Evolutionary conservation across 257 asterid species (phyloP), one percentile per base, ranked within the genome.

Genomic region (Osmanthus fragrans): DNA sequence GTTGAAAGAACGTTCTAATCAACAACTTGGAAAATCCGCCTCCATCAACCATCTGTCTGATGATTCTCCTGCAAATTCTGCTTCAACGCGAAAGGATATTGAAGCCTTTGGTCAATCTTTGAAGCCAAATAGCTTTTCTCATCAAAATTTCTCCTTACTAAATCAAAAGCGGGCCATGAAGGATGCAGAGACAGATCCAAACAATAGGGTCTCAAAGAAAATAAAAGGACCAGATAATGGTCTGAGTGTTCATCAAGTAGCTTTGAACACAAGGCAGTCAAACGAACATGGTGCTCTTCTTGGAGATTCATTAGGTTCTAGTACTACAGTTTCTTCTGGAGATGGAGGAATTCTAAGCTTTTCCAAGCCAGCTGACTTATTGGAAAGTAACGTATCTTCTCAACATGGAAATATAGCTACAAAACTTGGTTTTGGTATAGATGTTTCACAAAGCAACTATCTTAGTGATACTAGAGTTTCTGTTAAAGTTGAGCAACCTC

Each of bases 31-130:
- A 71, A 86, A 81, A 81, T 80, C 82, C 73, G 77, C 88, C 29
- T 58, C 79, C 73, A 42, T 70, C 70, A 81, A 85, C 80, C 83
- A 86, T 83, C 72, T 60, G 19, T 75, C 81, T n/a, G 92, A 90
- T 71, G 91, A 80, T 71, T 88, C 90, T 84, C 89, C 91, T 77
- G 89, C 85, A 39, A 84, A 85, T 86, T 84, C 96, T 76, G 80
- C 87, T 77, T 86, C 94, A 67, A 83, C 87, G 42, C 90, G 80
- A 66, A 85, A 81, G 74, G 92, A 93, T 74, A 84, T 90, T 78
- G 96, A 92, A 87, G 94, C 94, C 76, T 91, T 94, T 80, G 97
- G 98, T 69, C 91, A 89, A 79, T 86, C 92, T 58, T 78, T 94
- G 87, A 89, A 88, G 83, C 96, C 97, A 65, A 90, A 86, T 86